A percentile compares a stretch with the other conserved stretches of the same genome.
Conservation (phyloP, 371 early-diverging fungal genomes). For the Parasitella parasitica region DNA sequence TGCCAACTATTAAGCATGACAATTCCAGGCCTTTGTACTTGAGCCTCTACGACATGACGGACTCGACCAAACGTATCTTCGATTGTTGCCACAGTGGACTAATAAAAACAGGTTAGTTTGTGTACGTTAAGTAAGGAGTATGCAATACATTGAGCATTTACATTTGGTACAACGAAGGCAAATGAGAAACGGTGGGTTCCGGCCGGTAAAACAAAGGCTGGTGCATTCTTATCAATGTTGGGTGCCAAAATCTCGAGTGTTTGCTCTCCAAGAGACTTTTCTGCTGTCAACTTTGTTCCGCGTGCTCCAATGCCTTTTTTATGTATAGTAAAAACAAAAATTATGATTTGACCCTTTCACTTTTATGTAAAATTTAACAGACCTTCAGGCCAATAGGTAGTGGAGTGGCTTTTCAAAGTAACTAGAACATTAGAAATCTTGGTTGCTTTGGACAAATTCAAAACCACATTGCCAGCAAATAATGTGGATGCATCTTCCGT, state of each 20-base stretch:
- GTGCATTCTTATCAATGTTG: constrained; percentile 17
- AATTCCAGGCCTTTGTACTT: constrained; percentile 38
- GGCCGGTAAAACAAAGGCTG: constrained; percentile 18
- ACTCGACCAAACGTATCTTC: constrained; percentile 48
- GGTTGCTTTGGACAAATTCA: constrained; percentile 26
- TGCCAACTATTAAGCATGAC: constrained; percentile 30
- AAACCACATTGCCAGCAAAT: constrained; percentile 27
- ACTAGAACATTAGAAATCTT: constrained; percentile 30
- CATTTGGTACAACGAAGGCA: constrained; percentile 45
- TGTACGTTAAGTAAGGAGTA: background rate
- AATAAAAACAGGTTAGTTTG: background rate
- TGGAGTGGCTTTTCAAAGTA: constrained; percentile 18
- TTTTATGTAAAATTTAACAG: background rate
- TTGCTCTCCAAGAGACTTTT: constrained; percentile 35
- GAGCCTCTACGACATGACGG: constrained; percentile 36
- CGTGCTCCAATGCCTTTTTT: constrained; percentile 40
- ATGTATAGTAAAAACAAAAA: background rate
- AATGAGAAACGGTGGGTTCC: constrained; percentile 46
- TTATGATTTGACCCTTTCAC: too few relatives aligned
- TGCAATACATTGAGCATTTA: constrained; percentile 10
- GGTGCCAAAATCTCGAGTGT: constrained; percentile 25
- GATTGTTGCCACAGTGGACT: constrained; percentile 42
- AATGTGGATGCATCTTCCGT: constrained; percentile 36
- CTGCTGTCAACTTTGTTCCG: constrained; percentile 38
- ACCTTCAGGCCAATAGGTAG: constrained; percentile 39